Evolutionary conservation across 2,329 filamentous ascomycete species (phyloP).

Genomic region (Celoporthe dispersa): DNA sequence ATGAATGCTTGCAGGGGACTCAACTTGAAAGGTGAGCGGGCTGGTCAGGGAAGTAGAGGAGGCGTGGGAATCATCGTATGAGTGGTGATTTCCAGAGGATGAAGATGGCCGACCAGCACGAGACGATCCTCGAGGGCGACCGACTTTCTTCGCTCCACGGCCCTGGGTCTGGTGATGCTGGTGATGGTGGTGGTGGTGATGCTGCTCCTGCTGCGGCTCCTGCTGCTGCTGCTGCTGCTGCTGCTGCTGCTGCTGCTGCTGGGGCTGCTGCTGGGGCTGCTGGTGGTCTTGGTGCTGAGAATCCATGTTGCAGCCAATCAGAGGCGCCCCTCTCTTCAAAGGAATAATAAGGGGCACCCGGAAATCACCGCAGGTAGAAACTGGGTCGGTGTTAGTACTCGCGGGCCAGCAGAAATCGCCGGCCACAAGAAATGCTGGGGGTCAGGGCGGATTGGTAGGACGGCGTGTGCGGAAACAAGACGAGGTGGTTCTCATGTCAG

Average conservation of each 20-base stretch:
- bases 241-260: neutral
- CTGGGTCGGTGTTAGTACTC: conserved; percentile 2
- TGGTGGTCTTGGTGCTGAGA: conserved; percentile 25
- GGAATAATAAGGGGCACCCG: conserved; percentile 10
- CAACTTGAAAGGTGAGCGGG: conserved; percentile 24
- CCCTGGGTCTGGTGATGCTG: conserved; percentile 12
- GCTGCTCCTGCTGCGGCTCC: neutral
- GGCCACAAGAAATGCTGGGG: neutral
- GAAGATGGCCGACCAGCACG: conserved; percentile 25
- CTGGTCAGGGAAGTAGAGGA: conserved; percentile 19
- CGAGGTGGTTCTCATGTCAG: neutral
- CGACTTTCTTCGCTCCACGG: conserved; percentile 23
- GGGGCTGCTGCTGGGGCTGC: conserved; percentile 16
- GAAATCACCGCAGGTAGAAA: conserved; percentile 7
- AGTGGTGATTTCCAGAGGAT: conserved; percentile 25
- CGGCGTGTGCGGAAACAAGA: neutral
- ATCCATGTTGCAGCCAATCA: conserved; percentile 31
- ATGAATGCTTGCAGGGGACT: conserved; percentile 15
- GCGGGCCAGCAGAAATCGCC: neutral
- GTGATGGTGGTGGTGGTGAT: neutral
- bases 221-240: conserved; percentile 21
- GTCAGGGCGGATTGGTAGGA: neutral
- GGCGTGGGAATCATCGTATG: conserved; percentile 12
- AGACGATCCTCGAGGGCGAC: conserved; percentile 25
- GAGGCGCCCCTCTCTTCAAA: conserved; percentile 16